Evolutionary conservation across 495 filamentous ascomycete genomes (phyloP).

Genomic region (Lasiosphaeria miniovina): DNA sequence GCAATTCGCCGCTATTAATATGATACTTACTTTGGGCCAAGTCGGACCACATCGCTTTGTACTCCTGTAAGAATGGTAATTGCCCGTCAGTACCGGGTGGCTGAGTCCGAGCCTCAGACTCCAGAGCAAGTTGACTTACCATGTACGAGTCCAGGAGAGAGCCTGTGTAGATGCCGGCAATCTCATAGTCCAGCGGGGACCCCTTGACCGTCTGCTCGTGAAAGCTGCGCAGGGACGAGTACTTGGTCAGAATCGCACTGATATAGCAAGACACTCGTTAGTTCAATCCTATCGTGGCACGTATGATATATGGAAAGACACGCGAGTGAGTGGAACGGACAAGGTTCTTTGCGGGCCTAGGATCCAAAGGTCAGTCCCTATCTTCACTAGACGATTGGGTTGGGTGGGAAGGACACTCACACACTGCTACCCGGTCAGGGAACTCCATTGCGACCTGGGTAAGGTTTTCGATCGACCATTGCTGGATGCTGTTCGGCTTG

Average conservation of each 20-base stretch:
- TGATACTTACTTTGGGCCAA: not conserved
- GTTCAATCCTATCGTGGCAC: not conserved
- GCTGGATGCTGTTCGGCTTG: not conserved
- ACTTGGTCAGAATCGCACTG: slow-evolving; percentile 2
- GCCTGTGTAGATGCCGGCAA: not conserved
- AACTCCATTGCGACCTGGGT: slow-evolving; percentile 1
- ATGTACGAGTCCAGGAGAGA: not conserved
- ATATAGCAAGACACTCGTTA: not conserved
- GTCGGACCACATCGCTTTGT: not conserved
- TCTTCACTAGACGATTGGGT: not conserved
- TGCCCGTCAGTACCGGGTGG: no score
- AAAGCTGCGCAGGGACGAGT: slow-evolving; percentile 1
- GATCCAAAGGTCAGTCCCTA: not conserved
- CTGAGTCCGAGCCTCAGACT: no score
- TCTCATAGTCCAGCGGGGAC: slow-evolving; percentile 5
- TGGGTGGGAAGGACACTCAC: not conserved
- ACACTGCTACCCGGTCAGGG: not conserved
- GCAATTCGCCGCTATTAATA: no score
- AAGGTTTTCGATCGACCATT: not conserved
- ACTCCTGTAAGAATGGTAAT: not conserved
- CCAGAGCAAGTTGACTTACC: not conserved
- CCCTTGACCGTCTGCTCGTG: slow-evolving; percentile 4
- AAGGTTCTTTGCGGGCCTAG: not conserved
- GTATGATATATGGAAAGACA: not conserved
- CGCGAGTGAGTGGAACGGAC: not conserved